A percentile compares a stretch with the other conserved stretches of the same genome.
Evolutionary conservation across 768 basidiomycete species (phyloP).

Genomic region (Lentinula detonsa): DNA sequence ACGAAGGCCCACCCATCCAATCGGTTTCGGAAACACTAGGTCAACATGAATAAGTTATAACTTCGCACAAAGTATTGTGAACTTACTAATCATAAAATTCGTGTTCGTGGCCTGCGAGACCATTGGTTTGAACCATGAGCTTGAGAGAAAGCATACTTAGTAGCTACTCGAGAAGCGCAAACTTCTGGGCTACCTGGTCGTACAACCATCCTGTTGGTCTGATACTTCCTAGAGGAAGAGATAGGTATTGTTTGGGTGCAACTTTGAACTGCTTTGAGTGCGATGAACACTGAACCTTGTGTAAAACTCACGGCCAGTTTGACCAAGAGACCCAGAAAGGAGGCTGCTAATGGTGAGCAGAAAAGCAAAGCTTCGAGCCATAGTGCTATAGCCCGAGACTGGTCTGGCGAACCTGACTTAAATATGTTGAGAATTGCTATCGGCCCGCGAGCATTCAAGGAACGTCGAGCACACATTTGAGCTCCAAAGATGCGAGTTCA

Average conservation of each 20-base stretch:
- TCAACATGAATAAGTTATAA: neutral
- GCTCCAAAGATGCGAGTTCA: neutral
- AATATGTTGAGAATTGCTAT: neutral
- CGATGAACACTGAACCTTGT: too few species aligned
- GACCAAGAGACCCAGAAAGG: neutral
- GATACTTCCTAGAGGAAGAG: slow-evolving; percentile 33
- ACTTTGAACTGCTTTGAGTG: slow-evolving; percentile 18
- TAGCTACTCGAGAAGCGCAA: neutral
- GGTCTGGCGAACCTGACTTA: neutral
- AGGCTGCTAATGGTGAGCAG: neutral
- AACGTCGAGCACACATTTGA: neutral
- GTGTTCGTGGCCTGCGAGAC: slow-evolving; percentile 37
- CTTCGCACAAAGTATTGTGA: neutral
- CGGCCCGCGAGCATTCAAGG: neutral
- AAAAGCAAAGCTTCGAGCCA: neutral
- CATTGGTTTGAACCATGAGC: slow-evolving; percentile 37
- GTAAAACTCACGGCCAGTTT: neutral
- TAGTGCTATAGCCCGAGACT: neutral
- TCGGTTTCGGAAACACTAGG: slow-evolving; percentile 32
- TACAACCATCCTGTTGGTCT: slow-evolving; percentile 35
- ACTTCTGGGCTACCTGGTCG: slow-evolving; percentile 26
- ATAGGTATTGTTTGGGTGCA: slow-evolving; percentile 35
- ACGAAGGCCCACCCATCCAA: slow-evolving; percentile 34
- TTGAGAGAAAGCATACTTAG: slow-evolving; percentile 8
- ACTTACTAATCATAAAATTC: slow-evolving; percentile 36